Base-by-base conservation (phyloP, 192 early-diverging fungal species). In the Helicostylum pulchrum region DNA sequence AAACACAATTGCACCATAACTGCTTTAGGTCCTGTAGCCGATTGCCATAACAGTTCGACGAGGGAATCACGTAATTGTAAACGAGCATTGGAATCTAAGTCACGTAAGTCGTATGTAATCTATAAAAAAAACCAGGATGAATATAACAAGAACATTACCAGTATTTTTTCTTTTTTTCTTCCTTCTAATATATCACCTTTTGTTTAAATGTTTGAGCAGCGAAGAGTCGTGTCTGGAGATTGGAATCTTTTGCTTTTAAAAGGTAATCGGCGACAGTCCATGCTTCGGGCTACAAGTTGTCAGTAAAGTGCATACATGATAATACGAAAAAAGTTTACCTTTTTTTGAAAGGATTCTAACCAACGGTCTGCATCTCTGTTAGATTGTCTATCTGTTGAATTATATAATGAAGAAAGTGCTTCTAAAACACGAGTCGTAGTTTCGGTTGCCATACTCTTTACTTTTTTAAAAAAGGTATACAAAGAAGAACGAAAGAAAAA, bases 131-230 rank as follows among this genome's bases (percentile, higher is more conserved):
- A 9, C n/a, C 26, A 46, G 14, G 26, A 4, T 71, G 34, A n/a
- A 32, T 59, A 53, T 26, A 26, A 26, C 26, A 26, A 26, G 26
- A 26, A 26, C n/a, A 30, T 20, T 31, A 9, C 17, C 36, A 42
- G 26, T 23, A 12, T 53, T 11, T 30, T 61, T 20, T n/a, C n/a
- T n/a, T n/a, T n/a, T n/a, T n/a, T n/a, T n/a, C n/a, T n/a, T n/a
- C n/a, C 10, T 52, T 30, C 4, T 1, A 20, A 12, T 9, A n/a
- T 32, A 39, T 63, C 63, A 89, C 88, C 84, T 97, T 97, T 76
- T 92, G 88, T 23, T 93, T 80, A 53, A 97, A 78, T 12, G 92
- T 98, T 74, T 98, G 96, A 7, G 95, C 95, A 2, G 94, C 91
- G 87, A 98, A 98, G 5, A 95, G 67, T 57, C 85, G 81, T 11